Percentiles rank a stretch among this genome's conserved stretches.
Conservation (phyloP, 306 rosid species). For the Senna siamea region DNA sequence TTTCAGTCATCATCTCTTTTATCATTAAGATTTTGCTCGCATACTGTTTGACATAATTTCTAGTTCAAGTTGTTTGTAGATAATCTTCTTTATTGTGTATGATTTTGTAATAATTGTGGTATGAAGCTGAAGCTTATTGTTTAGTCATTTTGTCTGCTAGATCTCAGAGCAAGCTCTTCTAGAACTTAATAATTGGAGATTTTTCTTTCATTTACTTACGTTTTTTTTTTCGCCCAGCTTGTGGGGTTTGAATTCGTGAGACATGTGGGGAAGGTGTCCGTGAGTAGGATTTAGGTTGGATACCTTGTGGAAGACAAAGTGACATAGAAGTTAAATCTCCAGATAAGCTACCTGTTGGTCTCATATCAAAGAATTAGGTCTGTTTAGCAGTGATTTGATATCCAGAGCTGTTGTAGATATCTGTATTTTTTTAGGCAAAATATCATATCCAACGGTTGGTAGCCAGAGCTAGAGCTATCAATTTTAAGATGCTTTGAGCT, state of each 20-base stretch:
- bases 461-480: constrained; percentile 29
- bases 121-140: constrained; percentile 40
- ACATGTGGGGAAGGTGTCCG: constrained; percentile 43
- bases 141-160: constrained; percentile 31
- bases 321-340: constrained; percentile 34
- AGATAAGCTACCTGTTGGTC: constrained; percentile 40
- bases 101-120: constrained; percentile 24
- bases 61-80: constrained; percentile 36
- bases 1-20: constrained; percentile 25
- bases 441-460: constrained; percentile 39
- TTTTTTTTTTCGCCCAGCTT: not conserved
- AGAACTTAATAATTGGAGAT: constrained; percentile 25
- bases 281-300: constrained; percentile 35
- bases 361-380: constrained; percentile 22
- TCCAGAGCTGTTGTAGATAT: constrained; percentile 32
- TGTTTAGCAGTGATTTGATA: constrained; percentile 32
- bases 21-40: constrained; percentile 18
- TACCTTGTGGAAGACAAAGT: constrained; percentile 36
- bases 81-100: constrained; percentile 36
- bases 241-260: constrained; percentile 36
- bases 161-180: not conserved
- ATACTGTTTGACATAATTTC: constrained; percentile 26
- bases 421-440: constrained; percentile 6
- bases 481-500: constrained; percentile 33
- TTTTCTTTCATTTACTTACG: constrained; percentile 7